These are phyloP conservation scores for Penicillium sp. DNA, from an alignment of 2,329 filamentous ascomycete genomes.

Conservation along the genomic window DNA sequence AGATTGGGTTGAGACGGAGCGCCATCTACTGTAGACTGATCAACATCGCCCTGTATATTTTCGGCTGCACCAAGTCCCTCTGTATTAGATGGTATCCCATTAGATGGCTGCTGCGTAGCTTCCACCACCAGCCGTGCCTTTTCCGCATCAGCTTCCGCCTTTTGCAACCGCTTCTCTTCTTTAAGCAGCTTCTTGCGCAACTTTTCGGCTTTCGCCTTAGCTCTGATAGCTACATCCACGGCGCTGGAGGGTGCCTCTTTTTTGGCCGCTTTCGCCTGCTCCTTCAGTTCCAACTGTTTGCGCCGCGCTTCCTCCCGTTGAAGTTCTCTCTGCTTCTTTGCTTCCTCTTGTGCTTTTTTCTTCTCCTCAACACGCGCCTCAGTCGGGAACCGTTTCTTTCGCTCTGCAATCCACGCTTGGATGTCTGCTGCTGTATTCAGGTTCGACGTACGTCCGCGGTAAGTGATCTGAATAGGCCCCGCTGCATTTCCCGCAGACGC, in stretches of 20 bases:
- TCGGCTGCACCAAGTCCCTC: background rate
- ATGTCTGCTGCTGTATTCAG: constrained; percentile 63
- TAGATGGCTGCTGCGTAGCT: constrained; percentile 25
- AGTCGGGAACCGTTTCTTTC: constrained; percentile 76
- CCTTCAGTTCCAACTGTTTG: constrained; percentile 29
- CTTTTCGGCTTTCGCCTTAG: constrained; percentile 40
- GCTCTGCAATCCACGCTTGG: constrained; percentile 73
- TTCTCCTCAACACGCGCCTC: constrained; percentile 61
- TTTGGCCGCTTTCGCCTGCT: constrained; percentile 21
- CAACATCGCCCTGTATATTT: background rate
- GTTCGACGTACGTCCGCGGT: constrained; percentile 52
- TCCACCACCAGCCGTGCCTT: constrained; percentile 34
- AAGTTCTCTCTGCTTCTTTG: constrained; percentile 45
- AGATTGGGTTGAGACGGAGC: background rate
- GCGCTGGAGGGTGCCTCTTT: constrained; percentile 21
- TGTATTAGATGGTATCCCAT: constrained; percentile 12
- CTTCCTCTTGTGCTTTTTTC: constrained; percentile 62
- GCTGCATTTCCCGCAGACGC: constrained; percentile 21
- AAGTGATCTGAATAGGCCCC: constrained; percentile 48
- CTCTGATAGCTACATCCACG: constrained; percentile 32
- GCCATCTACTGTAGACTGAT: background rate
- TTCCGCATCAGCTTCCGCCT: constrained; percentile 42
- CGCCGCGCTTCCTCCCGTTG: constrained; percentile 13
- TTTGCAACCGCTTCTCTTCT: constrained; percentile 54
- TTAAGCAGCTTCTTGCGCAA: constrained; percentile 54